Evolutionary conservation across 2,329 filamentous ascomycete species (phyloP).

Genomic region (Colletotrichum sublineola): DNA sequence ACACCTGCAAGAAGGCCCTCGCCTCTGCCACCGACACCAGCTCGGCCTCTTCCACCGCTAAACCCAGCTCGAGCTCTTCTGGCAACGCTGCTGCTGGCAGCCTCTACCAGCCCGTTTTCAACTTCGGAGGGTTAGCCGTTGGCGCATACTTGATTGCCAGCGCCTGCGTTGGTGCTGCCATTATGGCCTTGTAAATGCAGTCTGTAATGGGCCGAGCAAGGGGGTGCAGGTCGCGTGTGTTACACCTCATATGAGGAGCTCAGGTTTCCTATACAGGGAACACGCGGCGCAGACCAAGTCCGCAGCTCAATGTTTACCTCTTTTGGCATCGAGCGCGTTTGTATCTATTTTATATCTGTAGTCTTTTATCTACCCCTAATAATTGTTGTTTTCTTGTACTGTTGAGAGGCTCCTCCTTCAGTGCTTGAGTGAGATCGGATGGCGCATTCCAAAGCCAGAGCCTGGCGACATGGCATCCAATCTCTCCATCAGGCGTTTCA

Average conservation of each 20-base stretch:
- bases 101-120: constrained; percentile 58
- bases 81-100: constrained; percentile 43
- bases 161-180: constrained; percentile 63
- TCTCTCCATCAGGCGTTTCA: background rate
- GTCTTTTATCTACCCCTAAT: background rate
- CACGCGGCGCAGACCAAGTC: constrained; percentile 16
- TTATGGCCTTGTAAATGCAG: constrained; percentile 64
- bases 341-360: background rate
- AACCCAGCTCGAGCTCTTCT: constrained; percentile 31
- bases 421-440: background rate
- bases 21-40: constrained; percentile 63
- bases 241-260: constrained; percentile 12
- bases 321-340: background rate
- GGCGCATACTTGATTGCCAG: constrained; percentile 66
- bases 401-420: background rate
- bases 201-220: background rate
- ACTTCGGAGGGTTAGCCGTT: constrained; percentile 62
- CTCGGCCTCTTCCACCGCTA: constrained; percentile 51
- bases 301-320: constrained; percentile 12
- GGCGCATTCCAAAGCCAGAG: background rate
- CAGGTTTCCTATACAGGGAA: constrained; percentile 16
- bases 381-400: background rate
- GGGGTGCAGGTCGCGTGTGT: background rate
- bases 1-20: constrained; percentile 71
- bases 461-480: background rate